phyloP scores from a whole-genome alignment of 2,329 filamentous ascomycete genomes.

The Beauveria brongniartii region DNA sequence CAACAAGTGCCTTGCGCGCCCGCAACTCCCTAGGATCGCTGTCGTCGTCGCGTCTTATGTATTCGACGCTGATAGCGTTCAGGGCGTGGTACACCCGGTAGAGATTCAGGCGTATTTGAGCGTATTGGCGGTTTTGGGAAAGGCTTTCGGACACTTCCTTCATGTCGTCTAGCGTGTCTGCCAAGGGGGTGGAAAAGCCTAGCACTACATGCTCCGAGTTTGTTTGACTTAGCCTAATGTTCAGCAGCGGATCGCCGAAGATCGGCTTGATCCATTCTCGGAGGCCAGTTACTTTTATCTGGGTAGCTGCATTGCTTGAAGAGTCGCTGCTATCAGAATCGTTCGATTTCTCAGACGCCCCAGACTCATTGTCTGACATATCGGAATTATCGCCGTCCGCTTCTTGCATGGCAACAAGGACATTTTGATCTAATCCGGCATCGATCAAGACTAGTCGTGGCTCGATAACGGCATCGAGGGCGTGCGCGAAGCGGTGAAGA shows the following conservation, averaged over 20 bases:
- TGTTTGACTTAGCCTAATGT: slow-evolving; percentile 38
- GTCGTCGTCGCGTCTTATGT: slow-evolving; percentile 42
- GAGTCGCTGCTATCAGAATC: not conserved
- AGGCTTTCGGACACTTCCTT: slow-evolving; percentile 16
- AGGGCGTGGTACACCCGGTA: slow-evolving; percentile 52
- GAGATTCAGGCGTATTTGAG: slow-evolving; percentile 40
- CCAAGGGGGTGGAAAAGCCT: slow-evolving; percentile 32
- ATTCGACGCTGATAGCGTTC: slow-evolving; percentile 43
- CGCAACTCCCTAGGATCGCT: slow-evolving; percentile 44
- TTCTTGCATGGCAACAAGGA: slow-evolving; percentile 30
- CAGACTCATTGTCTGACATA: not conserved
- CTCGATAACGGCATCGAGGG: slow-evolving; percentile 43
- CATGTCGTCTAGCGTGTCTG: slow-evolving; percentile 10
- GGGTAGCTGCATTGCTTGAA: not conserved
- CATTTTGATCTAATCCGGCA: slow-evolving; percentile 40
- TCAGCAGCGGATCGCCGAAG: slow-evolving; percentile 53
- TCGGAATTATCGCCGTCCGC: not conserved
- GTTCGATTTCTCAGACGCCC: not conserved
- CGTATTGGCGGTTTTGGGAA: slow-evolving; percentile 36
- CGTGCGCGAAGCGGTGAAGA: slow-evolving; percentile 38
- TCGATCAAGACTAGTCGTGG: slow-evolving; percentile 49
- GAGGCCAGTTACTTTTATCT: slow-evolving; percentile 39
- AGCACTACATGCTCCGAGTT: slow-evolving; percentile 36
- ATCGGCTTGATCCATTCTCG: slow-evolving; percentile 50
- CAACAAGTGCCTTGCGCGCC: slow-evolving; percentile 42